Evolutionary conservation across 2,329 filamentous ascomycete species (phyloP).

Genomic region (Fusarium haematococcum): DNA sequence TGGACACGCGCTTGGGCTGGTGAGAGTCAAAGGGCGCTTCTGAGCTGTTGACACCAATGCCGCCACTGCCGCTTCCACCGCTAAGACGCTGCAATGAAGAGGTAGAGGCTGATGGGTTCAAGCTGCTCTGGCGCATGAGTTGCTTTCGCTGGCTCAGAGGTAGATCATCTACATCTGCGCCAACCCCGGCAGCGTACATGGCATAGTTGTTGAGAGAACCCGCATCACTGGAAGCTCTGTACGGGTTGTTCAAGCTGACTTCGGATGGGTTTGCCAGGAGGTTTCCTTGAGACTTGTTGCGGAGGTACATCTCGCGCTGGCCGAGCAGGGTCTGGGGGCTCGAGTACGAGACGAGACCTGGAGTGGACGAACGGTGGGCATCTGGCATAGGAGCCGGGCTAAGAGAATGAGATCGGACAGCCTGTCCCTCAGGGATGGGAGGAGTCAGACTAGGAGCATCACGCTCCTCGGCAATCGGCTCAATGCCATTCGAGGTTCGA

Average conservation of each 20-base stretch:
- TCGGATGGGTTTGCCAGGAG: constrained; percentile 46
- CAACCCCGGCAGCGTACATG: constrained; percentile 45
- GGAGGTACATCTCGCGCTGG: constrained; percentile 66
- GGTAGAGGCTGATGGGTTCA: constrained; percentile 48
- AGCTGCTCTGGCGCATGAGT: constrained; percentile 67
- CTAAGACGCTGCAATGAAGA: constrained; percentile 38
- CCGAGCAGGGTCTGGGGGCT: constrained; percentile 68
- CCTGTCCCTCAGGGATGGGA: constrained; percentile 32
- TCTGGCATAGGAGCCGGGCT: constrained; percentile 41
- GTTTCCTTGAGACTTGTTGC: constrained; percentile 62
- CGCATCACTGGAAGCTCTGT: constrained; percentile 54
- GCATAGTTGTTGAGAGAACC: constrained; percentile 55
- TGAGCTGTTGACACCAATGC: constrained; percentile 44
- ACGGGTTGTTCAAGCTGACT: constrained; percentile 41
- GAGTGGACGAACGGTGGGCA: constrained; percentile 48
- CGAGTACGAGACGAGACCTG: constrained; percentile 63
- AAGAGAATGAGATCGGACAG: constrained; percentile 13
- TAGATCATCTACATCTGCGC: constrained; percentile 72
- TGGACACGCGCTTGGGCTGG: constrained; percentile 63
- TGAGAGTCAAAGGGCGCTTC: constrained; percentile 63
- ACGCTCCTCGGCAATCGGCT: constrained; percentile 60
- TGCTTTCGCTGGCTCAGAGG: constrained; percentile 76
- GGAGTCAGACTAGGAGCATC: constrained; percentile 18
- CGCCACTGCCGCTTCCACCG: constrained; percentile 45
- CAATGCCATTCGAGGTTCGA: constrained; percentile 47